Conservation (phyloP, 257 asterid genomes). For the Penstemon eatonii region DNA sequence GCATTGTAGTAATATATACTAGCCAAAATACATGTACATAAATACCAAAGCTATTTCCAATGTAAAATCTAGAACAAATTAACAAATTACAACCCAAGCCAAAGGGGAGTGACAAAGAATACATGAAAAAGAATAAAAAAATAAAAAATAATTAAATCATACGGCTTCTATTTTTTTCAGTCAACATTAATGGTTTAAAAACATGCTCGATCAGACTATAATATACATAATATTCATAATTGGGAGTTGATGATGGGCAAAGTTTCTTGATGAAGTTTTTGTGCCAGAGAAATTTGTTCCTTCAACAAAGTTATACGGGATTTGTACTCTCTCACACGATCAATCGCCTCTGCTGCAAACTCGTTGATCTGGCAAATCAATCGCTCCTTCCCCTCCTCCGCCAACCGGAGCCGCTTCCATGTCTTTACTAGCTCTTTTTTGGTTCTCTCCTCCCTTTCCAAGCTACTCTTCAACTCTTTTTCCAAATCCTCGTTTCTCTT, state of each 20-base stretch:
- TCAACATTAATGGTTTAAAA: too few species aligned
- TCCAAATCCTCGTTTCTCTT: constrained; percentile 49
- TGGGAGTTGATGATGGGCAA: not conserved
- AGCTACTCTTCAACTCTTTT: constrained; percentile 22
- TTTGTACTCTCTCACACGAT: constrained; percentile 37
- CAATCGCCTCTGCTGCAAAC: constrained; percentile 49
- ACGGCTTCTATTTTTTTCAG: too few species aligned
- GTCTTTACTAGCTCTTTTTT: constrained; percentile 31
- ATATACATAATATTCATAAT: not conserved
- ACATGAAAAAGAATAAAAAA: too few species aligned
- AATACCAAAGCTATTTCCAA: too few species aligned
- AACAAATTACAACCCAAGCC: too few species aligned
- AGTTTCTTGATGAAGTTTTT: constrained; percentile 28
- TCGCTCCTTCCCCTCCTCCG: constrained; percentile 54
- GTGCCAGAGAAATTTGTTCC: constrained; percentile 42
- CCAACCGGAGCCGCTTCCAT: constrained; percentile 39
- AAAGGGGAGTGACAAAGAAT: too few species aligned
- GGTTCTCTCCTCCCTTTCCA: constrained; percentile 37
- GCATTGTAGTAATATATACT: too few species aligned
- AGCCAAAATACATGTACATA: too few species aligned
- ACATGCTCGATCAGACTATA: too few species aligned
- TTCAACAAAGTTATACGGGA: constrained; percentile 31
- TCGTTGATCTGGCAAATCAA: constrained; percentile 51
- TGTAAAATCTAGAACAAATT: too few species aligned
- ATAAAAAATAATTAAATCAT: too few species aligned